Evolutionary conservation across 345 rosid genomes (phyloP).

Genomic region (Gossypium arboreum): DNA sequence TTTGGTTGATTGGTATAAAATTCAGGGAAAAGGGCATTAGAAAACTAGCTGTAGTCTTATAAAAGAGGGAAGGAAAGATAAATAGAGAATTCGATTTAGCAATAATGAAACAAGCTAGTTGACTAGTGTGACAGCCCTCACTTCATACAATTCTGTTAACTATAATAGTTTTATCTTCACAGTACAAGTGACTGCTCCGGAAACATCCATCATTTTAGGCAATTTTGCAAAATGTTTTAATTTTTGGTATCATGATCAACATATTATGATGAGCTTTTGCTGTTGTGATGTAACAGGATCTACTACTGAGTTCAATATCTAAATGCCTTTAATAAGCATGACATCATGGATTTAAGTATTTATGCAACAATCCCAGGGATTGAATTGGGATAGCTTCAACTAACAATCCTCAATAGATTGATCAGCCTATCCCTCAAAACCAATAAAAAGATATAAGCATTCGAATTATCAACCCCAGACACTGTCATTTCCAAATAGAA

Average conservation of each 20-base stretch:
- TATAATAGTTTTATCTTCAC: neutral
- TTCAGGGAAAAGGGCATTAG: neutral
- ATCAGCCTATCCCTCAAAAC: neutral
- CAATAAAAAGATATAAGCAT: neutral
- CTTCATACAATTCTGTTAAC: neutral
- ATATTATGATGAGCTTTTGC: neutral
- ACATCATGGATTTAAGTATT: neutral
- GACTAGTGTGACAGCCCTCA: neutral
- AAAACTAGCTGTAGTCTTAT: neutral
- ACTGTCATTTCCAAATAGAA: neutral
- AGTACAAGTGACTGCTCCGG: neutral
- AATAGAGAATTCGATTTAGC: neutral
- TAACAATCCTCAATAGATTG: neutral
- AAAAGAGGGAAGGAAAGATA: neutral
- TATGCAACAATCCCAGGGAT: neutral
- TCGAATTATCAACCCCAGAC: neutral
- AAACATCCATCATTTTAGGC: conserved; percentile 2
- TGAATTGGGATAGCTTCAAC: neutral
- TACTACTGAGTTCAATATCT: neutral
- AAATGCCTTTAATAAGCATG: neutral
- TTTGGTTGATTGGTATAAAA: neutral
- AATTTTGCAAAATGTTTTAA: neutral
- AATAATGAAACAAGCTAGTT: neutral
- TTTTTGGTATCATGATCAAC: neutral
- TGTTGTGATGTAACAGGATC: no score